Percentiles rank a stretch among this genome's conserved stretches.
Conservation (phyloP, 352 stramenopile genomes). For the Phytophthora sp. region DNA sequence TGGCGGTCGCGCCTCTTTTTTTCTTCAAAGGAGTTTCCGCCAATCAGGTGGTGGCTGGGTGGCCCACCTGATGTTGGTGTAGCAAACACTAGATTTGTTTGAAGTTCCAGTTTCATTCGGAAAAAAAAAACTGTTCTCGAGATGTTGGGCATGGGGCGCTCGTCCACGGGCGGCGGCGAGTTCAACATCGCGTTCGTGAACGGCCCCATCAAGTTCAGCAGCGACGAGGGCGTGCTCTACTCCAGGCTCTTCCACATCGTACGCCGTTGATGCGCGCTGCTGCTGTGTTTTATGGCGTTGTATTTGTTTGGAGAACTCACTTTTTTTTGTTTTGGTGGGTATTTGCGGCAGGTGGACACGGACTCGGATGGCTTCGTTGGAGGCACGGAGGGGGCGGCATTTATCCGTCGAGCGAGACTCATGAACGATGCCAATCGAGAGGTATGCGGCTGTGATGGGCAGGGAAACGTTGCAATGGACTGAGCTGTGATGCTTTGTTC, state of each 20-base stretch:
- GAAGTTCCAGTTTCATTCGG: neutral
- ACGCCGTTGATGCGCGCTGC: too few relatives aligned
- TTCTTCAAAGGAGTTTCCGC: too few relatives aligned
- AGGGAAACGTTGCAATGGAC: neutral
- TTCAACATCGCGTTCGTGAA: slow-evolving; percentile 85
- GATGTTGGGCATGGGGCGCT: slow-evolving; percentile 40
- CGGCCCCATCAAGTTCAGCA: slow-evolving; percentile 86
- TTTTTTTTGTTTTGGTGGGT: neutral
- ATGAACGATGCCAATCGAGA: slow-evolving; percentile 88
- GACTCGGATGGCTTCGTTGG: slow-evolving; percentile 80
- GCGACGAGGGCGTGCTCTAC: slow-evolving; percentile 83
- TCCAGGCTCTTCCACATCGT: slow-evolving; percentile 87
- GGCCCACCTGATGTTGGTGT: too few relatives aligned
- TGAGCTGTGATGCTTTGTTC: neutral
- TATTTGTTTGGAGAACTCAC: neutral
- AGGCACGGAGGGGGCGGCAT: slow-evolving; percentile 74
- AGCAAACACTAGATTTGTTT: too few relatives aligned
- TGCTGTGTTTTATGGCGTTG: neutral
- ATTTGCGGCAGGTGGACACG: slow-evolving; percentile 64
- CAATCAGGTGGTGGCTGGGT: too few relatives aligned
- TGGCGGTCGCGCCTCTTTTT: slow-evolving; percentile 26
- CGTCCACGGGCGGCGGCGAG: slow-evolving; percentile 48
- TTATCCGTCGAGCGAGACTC: slow-evolving; percentile 79
- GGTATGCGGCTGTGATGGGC: slow-evolving; percentile 28
- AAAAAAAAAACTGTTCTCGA: slow-evolving; percentile 19